phyloP scores from a whole-genome alignment of 2,329 filamentous ascomycete genomes.

The Aspergillus intermedius region DNA sequence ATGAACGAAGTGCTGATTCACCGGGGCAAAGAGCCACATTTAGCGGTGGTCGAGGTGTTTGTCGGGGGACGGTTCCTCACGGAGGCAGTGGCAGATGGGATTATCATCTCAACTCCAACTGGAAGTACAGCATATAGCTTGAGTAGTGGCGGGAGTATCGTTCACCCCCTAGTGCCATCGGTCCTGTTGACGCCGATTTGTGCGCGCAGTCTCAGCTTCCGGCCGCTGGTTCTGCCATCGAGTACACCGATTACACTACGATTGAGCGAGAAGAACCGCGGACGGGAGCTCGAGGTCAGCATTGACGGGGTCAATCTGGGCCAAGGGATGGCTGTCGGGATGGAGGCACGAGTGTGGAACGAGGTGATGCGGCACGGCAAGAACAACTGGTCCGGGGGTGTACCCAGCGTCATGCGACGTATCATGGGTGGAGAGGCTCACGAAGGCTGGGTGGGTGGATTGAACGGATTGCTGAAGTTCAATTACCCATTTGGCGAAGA shows the following conservation, averaged over 20 bases:
- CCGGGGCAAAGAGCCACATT: slow-evolving; percentile 79
- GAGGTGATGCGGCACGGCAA: slow-evolving; percentile 60
- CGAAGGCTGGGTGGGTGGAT: slow-evolving; percentile 91
- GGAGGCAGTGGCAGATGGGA: slow-evolving; percentile 89
- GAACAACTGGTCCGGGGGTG: slow-evolving; percentile 64
- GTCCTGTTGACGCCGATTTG: slow-evolving; percentile 91
- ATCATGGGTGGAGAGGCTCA: slow-evolving; percentile 52
- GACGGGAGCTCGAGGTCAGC: slow-evolving; percentile 69
- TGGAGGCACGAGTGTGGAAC: slow-evolving; percentile 82
- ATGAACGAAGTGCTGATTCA: slow-evolving; percentile 96
- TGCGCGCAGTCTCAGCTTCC: slow-evolving; percentile 82
- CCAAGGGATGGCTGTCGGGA: slow-evolving; percentile 62
- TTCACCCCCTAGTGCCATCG: slow-evolving; percentile 85
- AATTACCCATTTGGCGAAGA: slow-evolving; percentile 89
- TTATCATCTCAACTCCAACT: slow-evolving; percentile 88
- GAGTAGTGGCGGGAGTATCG: slow-evolving; percentile 86
- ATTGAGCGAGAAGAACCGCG: slow-evolving; percentile 72
- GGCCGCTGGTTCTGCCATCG: slow-evolving; percentile 80
- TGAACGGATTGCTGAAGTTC: slow-evolving; percentile 92
- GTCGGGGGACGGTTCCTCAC: slow-evolving; percentile 86
- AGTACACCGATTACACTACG: slow-evolving; percentile 77
- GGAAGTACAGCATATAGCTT: slow-evolving; percentile 93
- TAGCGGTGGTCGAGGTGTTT: slow-evolving; percentile 86
- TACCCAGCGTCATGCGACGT: slow-evolving; percentile 80
- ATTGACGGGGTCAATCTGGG: slow-evolving; percentile 66